Base-by-base conservation (phyloP, 768 basidiomycete species). In the Hydnomerulius pinastri region DNA sequence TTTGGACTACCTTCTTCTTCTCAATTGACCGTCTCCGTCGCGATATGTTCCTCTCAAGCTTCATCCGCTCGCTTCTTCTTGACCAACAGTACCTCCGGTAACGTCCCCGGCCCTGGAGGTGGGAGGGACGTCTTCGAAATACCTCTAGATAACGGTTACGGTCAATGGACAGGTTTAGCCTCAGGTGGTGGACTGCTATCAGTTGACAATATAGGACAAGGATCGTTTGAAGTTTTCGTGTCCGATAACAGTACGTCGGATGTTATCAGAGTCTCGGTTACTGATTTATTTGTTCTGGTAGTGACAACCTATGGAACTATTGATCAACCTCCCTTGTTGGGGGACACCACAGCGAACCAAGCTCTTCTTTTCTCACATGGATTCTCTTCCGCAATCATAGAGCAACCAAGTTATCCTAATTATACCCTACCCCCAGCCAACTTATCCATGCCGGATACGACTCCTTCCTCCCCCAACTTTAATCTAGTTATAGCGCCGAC, bases 261-360 rank as follows among this genome's bases (percentile, higher is more conserved):
- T 23, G 38, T 29, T 36, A 4, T 25, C 38, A 36, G 20, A 13
- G 13, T 25, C 11, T 52, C 40, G 23, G 29, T 27, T 23, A 15
- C 33, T 43, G n/a, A 33, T 27, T 15, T 40, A 21, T 59, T 36
- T 23, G 20, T 27, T 35, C 43, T 52, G n/a, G 44, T 41, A 85
- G 83, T 55, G 10, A 74, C 80, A 15, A 67, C 85, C 41, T 84
- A 85, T 56, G 60, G 74, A 51, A 48, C 67, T 5, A 59, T 80
- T 10, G 48, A 66, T 15, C 57, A 58, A 9, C 59, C 77, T 1
- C 87, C 87, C 1, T 66, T 87, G 6, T 69, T 91, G 2, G 87
- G 86, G 3, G 90, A 92, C 63, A 83, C 87, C 1, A 88, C 89
- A 2, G 70, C 83, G 6, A 87, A 83, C 43, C 82, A 88, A 62